Base-by-base conservation (phyloP, 1,139 yeast species). In the Pichia sp. region DNA sequence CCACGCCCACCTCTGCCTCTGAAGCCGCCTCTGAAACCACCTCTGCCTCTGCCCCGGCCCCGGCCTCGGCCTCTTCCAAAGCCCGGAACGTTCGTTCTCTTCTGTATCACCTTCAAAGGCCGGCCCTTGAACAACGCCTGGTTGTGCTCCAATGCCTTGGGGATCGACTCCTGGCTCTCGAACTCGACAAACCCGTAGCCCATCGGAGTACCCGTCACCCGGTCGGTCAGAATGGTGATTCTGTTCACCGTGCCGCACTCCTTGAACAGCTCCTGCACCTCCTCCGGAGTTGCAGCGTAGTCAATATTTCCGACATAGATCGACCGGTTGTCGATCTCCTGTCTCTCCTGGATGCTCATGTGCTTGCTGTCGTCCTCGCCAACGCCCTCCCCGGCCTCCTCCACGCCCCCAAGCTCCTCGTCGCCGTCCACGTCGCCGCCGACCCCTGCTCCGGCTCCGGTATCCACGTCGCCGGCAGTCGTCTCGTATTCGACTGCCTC, bases 131-230 rank as follows among this genome's bases (percentile, higher is more conserved):
- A 77, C 2, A 69, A 66, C 0, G 80, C 66, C 4, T 81, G 84
- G 59, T 82, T 79, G 55, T 79, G 68, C 50, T 59, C 75, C 38
- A 85, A 75, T 0, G 90, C 90, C 55, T 72, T 72, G 45, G 72
- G 70, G n/a, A 81, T 83, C 0, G 75, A 72, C 3, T 72, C 79
- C 2, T 65, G 63, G 23, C 71, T 74, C n/a, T 76, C 76, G 64
- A 82, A 85, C 63, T 85, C 90, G 59, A 86, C 73, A 66, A 84
- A 86, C 2, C 89, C 90, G 69, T 80, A 84, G 1, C 90, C 90
- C 61, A 80, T 81, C 30, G 87, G 85, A 56, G 75, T 79, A 1
- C 88, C 87, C 0, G 87, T 83, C 59, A 70, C 66, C 62, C 78
- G 80, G 65, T 82, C 80, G 54, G 75, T 75, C 64, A 81, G 67